Evolutionary conservation across 176 grass and related monocot species (phyloP).

Genomic region (Carex parvula): DNA sequence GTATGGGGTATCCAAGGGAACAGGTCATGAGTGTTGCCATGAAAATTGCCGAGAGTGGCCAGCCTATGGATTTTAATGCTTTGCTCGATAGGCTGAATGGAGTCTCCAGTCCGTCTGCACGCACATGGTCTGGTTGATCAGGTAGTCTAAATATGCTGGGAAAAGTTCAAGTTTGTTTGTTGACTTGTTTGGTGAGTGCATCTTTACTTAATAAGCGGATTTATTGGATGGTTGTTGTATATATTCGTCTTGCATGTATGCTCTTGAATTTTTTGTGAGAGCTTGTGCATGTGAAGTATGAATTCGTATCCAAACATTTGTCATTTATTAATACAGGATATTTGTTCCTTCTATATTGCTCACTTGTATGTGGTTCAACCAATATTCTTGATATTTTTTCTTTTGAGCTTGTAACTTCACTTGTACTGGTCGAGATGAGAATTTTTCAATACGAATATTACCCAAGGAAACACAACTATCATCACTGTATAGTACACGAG

Average conservation of each 20-base stretch:
- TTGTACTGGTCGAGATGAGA: not conserved
- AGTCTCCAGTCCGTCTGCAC: constrained; percentile 39
- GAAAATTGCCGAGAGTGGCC: constrained; percentile 44
- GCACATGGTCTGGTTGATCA: constrained; percentile 48
- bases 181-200: constrained; percentile 13
- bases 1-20: constrained; percentile 75
- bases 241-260: constrained; percentile 22
- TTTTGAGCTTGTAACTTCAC: not conserved
- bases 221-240: constrained; percentile 22
- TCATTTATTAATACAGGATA: constrained; percentile 13
- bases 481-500: no score
- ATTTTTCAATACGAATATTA: not conserved
- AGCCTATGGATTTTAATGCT: constrained; percentile 64
- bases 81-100: constrained; percentile 59
- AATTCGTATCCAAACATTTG: constrained; percentile 1
- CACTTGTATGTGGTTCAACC: not conserved
- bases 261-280: constrained; percentile 27
- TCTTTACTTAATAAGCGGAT: constrained; percentile 8
- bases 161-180: not conserved
- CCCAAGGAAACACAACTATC: not conserved
- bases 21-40: constrained; percentile 40
- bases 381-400: not conserved
- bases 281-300: constrained; percentile 13
- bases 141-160: not conserved
- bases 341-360: not conserved